Evolutionary conservation across 352 stramenopile genomes (phyloP).

Genomic region (Pythium aristosporum): DNA sequence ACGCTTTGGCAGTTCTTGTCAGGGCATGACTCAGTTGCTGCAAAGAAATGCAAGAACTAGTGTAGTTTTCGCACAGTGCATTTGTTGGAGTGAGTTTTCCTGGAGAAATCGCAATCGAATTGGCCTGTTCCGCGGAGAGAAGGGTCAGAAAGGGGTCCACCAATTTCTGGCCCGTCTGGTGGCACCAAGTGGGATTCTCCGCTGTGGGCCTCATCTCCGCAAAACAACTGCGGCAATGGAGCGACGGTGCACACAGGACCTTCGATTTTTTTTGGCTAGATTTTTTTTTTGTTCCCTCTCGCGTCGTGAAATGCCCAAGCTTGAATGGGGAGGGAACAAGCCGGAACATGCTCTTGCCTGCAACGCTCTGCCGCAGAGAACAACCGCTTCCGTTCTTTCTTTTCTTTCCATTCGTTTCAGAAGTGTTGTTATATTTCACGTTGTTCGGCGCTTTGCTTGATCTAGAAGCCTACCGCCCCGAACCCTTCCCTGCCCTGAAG

Average conservation of each 20-base stretch:
- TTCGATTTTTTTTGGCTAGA: slow-evolving; percentile 21
- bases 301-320: background rate
- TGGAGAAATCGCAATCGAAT: slow-evolving; percentile 2
- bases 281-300: slow-evolving; percentile 5
- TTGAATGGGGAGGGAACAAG: too few relatives aligned
- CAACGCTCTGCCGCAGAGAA: too few relatives aligned
- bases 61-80: too few relatives aligned
- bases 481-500: slow-evolving; percentile 12
- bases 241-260: slow-evolving; percentile 11
- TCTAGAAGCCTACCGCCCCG: background rate
- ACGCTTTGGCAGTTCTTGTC: background rate
- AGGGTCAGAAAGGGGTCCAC: background rate
- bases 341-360: too few relatives aligned
- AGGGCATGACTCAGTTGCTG: background rate
- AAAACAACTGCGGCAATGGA: background rate
- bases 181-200: background rate
- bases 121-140: slow-evolving; percentile 7
- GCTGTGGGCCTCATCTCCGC: slow-evolving; percentile 1
- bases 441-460: background rate
- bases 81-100: background rate
- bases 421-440: slow-evolving; percentile 13
- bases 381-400: slow-evolving; percentile 7
- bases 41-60: slow-evolving; percentile 6
- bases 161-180: slow-evolving; percentile 6
- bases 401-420: slow-evolving; percentile 27